phyloP scores from a whole-genome alignment of 2,329 filamentous ascomycete genomes.

The Raffaelea arxii region DNA sequence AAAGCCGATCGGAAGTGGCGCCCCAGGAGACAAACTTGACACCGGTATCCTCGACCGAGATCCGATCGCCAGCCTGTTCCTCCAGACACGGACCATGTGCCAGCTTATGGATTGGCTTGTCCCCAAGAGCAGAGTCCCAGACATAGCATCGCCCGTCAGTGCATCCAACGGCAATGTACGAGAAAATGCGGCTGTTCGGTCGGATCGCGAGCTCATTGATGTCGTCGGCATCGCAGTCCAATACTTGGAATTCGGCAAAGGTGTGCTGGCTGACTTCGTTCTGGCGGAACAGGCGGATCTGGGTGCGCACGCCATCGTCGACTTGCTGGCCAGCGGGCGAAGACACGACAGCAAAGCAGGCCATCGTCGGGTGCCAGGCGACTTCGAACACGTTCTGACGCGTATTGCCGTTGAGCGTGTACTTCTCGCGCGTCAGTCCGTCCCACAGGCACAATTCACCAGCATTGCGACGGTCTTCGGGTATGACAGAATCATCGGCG shows the following conservation, averaged over 20 bases:
- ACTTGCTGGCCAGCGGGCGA: conserved; percentile 38
- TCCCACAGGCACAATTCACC: conserved; percentile 55
- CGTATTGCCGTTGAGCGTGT: conserved; percentile 39
- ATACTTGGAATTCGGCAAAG: conserved; percentile 38
- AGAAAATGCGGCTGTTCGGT: conserved; percentile 39
- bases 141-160: conserved; percentile 54
- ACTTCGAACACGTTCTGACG: conserved; percentile 56
- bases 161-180: conserved; percentile 51
- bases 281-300: conserved; percentile 44
- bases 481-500: conserved; percentile 46
- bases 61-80: conserved; percentile 11
- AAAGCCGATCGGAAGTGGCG: conserved; percentile 44
- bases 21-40: conserved; percentile 58
- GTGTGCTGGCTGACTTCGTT: conserved; percentile 19
- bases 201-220: conserved; percentile 51
- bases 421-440: conserved; percentile 28
- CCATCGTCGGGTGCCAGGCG: conserved; percentile 47
- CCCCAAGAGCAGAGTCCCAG: conserved; percentile 50
- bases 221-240: conserved; percentile 50
- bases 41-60: conserved; percentile 42
- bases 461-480: conserved; percentile 44
- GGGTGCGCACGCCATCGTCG: conserved; percentile 38
- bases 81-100: conserved; percentile 36
- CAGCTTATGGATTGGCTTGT: conserved; percentile 45
- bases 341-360: conserved; percentile 47